Conservation (phyloP, 768 basidiomycete genomes). For the Mycena maculata region DNA sequence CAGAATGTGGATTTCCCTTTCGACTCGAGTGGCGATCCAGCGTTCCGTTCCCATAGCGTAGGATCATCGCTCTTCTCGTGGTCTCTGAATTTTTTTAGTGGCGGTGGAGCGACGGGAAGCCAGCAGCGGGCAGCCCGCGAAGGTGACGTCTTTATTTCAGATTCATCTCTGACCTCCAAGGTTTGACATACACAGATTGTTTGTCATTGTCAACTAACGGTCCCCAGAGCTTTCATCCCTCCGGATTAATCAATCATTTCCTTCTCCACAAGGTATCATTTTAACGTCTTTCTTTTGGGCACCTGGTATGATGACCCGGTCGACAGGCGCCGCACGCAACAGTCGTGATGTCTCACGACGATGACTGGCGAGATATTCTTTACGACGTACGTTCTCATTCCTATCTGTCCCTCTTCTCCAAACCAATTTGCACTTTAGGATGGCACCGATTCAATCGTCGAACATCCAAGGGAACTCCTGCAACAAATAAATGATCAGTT, state of each 20-base stretch:
- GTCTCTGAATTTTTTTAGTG: background rate
- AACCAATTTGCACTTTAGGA: background rate
- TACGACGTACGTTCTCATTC: background rate
- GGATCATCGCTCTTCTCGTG: slow-evolving; percentile 3
- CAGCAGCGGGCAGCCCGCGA: background rate
- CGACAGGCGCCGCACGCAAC: background rate
- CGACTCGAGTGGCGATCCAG: background rate
- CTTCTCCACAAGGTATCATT: background rate
- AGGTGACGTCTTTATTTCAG: background rate
- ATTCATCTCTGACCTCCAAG: background rate
- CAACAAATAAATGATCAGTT: background rate
- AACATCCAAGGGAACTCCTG: background rate
- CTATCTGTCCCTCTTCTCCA: background rate
- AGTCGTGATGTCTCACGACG: slow-evolving; percentile 12
- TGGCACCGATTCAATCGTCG: background rate
- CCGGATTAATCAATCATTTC: slow-evolving; percentile 1
- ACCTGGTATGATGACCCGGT: background rate
- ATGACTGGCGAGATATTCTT: slow-evolving; percentile 17
- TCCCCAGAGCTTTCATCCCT: slow-evolving; percentile 6
- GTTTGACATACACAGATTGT: background rate
- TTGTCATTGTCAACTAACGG: background rate
- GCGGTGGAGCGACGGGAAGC: background rate
- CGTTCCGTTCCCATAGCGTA: background rate
- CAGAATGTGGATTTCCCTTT: background rate
- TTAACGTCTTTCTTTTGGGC: background rate